Percentiles rank a stretch among this genome's conserved stretches.
phyloP scores from a whole-genome alignment of 2,329 filamentous ascomycete genomes.

The Sphaerulina populicola region DNA sequence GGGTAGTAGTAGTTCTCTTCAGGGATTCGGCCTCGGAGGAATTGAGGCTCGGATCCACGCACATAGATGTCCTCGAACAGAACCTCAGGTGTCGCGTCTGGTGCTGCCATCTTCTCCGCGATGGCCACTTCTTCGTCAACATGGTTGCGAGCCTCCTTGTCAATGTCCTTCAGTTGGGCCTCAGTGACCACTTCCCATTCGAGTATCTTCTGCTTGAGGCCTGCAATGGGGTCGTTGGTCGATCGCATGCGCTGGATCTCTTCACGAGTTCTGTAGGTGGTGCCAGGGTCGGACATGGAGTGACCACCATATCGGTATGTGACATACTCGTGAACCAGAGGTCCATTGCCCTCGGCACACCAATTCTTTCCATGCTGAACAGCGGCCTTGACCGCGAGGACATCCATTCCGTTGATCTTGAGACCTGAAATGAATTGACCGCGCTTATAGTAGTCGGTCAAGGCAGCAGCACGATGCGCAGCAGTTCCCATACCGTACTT shows the following conservation, averaged over 20 bases:
- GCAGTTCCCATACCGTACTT: slow-evolving; percentile 99
- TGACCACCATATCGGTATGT: slow-evolving; percentile 99
- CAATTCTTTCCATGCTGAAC: slow-evolving; percentile 90
- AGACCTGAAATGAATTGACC: slow-evolving; percentile 98
- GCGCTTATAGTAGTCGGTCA: slow-evolving; percentile 99
- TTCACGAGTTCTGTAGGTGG: slow-evolving; percentile 95
- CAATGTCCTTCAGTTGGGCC: slow-evolving; percentile 90
- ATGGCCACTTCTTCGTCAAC: slow-evolving; percentile 85
- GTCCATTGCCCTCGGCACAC: slow-evolving; percentile 73
- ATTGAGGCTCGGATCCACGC: slow-evolving; percentile 74
- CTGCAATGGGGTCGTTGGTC: slow-evolving; percentile 96
- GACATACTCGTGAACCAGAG: slow-evolving; percentile 95
- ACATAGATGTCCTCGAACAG: slow-evolving; percentile 97
- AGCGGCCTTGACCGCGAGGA: slow-evolving; percentile 93
- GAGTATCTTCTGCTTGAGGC: slow-evolving; percentile 93
- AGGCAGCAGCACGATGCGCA: slow-evolving; percentile 81
- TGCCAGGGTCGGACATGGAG: slow-evolving; percentile 99
- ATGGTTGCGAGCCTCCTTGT: slow-evolving; percentile 80
- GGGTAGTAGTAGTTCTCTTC: slow-evolving; percentile 85
- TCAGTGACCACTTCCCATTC: slow-evolving; percentile 89
- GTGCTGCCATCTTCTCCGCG: slow-evolving; percentile 78
- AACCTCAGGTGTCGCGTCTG: slow-evolving; percentile 70
- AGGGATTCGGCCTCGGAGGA: slow-evolving; percentile 74
- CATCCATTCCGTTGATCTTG: slow-evolving; percentile 99
- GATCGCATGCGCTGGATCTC: slow-evolving; percentile 99